Evolutionary conservation across 1,284 basidiomycete species (phyloP), one percentile per base, ranked within the genome.

Genomic region (Ceratobasidium sp.): DNA sequence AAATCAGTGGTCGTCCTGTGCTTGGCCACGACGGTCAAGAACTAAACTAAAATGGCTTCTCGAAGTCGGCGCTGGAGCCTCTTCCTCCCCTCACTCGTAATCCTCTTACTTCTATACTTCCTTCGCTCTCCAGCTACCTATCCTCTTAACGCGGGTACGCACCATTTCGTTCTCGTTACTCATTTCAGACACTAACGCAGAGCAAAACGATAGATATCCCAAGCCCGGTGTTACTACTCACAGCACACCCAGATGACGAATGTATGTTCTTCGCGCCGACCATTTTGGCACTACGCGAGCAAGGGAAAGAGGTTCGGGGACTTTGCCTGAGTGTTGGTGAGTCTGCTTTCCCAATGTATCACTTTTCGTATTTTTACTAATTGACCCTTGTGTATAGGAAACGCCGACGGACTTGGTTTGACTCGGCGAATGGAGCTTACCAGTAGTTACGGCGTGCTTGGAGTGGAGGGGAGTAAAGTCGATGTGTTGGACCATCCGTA

Each of bases 241-340:
- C 93, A 0, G 94, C 95, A 11, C 95, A 97, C 79, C 95, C 95
- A 1, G 96, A 97, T 80, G 96, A 97, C 81, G 96, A 97, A 84
- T 90, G 90, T 80, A 89, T 97, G 87, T 98, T 98, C 86, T 98
- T 98, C 80, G 91, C 90, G 0, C 95, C 96, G 0, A 92, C 92
- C 0, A 80, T 97, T 14, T 84, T 90, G 33, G 85, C 89, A 1
- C 83, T 93, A 19, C 78, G 77, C 56, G n/a, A 74, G 3, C 75
- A 80, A 0, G 81, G 82, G 5, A 81, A 82, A 73, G 77, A 80
- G 5, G 79, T 85, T 0, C 79, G 79, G 3, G 84, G 82, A 0
- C 76, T 89, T 15, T 87, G 86, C 75, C 77, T 89, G 6, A 87
- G 85, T 0, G 80, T 73, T 22, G 85, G 84, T 85, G 31, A 72